These are phyloP conservation scores for Pseudoscleropodium purum DNA, from an alignment of 225 moss, liverwort and hornwort genomes.

Conservation along the genomic window DNA sequence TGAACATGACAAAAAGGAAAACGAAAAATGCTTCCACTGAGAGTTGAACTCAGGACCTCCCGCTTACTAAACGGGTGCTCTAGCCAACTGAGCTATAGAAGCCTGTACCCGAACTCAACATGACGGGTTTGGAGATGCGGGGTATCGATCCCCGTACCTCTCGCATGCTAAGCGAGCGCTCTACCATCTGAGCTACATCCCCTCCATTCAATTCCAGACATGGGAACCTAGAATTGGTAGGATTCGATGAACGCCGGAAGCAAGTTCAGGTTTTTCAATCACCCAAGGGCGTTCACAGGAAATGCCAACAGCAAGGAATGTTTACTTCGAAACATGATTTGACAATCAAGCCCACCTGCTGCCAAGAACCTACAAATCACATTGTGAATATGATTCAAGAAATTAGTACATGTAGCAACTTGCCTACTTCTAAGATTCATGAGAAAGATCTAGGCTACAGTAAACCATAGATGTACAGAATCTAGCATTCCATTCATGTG, in stretches of 20 bases:
- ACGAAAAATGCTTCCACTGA: conserved; percentile 2
- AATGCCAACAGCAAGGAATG: no score
- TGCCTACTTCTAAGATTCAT: not conserved
- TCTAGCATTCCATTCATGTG: not conserved
- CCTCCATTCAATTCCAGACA: accelerated
- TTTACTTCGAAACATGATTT: not conserved
- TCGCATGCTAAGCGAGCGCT: conserved; percentile 97
- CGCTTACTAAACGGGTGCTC: conserved; percentile 35
- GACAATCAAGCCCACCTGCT: not conserved
- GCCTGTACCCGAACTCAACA: not conserved
- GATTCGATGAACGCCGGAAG: accelerated
- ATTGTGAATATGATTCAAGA: not conserved
- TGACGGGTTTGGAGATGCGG: conserved; percentile 46
- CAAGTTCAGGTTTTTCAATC: accelerated
- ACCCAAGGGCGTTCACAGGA: accelerated
- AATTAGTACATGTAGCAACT: no score
- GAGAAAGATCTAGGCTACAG: not conserved
- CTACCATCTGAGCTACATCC: conserved; percentile 69
- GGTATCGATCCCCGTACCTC: conserved; percentile 94
- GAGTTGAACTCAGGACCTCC: conserved; percentile 35
- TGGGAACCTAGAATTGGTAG: no score
- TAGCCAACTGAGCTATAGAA: conserved; percentile 27
- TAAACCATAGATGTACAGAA: no score
- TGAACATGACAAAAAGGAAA: not conserved
- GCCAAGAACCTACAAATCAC: no score